Evolutionary conservation across 2,329 filamentous ascomycete genomes (phyloP), one percentile per base, ranked within the genome.

Genomic region (Graphilbum fragrans): DNA sequence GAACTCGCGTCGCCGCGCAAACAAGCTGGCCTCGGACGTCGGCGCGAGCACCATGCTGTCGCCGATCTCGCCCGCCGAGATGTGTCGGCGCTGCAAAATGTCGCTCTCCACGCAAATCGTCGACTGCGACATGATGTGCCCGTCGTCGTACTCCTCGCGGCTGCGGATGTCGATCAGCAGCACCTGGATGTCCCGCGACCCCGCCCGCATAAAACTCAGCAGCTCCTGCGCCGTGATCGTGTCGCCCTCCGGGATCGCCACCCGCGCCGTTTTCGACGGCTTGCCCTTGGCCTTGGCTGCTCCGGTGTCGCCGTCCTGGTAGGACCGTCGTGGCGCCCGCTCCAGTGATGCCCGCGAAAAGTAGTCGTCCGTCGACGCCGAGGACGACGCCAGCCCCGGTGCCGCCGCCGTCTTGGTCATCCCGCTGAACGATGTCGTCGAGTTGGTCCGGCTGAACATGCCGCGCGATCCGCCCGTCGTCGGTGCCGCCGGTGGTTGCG

Each of bases 71-170:
- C 69, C 66, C 3, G 73, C 74, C 2, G 77, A 79, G 18, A 80
- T 70, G 36, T 76, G 80, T 35, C 80, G 74, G 41, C 84, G 75
- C 37, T 86, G 59, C 10, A 81, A 73, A 35, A 93, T 74, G 20
- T 65, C 69, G 3, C 88, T 86, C 53, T 98, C 92, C 45, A 98
- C 75, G 58, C 92, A 98, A 35, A 98, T 86, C 32, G 87, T 84
- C 6, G 77, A 80, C 42, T 80, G 80, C 6, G 83, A 79, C 65
- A 83, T 82, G 48, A 98, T 87, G 56, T 98, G 92, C 0, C 92
- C 92, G 37, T 81, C 72, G 50, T 96, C 86, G 55, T 85, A 98
- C 9, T 83, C 75, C 41, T 83, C 76, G 21, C 92, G 79, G 42
- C 74, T 67, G 32, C 92, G 80, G 34, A 95, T 77, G 58, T 98